These are phyloP conservation scores for Areca catechu DNA, from an alignment of 176 grass and related monocot genomes.

Conservation along the genomic window DNA sequence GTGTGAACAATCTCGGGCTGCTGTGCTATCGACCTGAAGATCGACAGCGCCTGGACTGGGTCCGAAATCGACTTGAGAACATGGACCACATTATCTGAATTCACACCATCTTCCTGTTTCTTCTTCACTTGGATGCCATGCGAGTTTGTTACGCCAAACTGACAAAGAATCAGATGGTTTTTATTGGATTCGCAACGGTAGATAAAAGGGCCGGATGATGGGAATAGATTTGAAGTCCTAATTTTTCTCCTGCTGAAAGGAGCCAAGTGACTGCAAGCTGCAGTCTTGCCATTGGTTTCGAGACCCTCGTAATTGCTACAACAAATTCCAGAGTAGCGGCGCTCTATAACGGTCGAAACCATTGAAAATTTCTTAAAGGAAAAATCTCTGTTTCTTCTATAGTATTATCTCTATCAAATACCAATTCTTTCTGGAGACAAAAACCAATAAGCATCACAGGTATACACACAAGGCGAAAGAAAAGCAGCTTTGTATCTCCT, in stretches of 20 bases:
- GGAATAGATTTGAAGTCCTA: background rate
- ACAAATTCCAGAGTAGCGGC: constrained; percentile 37
- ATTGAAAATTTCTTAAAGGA: no score
- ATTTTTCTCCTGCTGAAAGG: background rate
- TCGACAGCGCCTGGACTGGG: constrained; percentile 38
- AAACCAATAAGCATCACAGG: no score
- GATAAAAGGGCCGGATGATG: background rate
- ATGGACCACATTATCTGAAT: constrained; percentile 38
- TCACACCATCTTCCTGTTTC: background rate
- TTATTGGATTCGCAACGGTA: background rate
- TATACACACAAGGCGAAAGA: no score
- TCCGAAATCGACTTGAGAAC: constrained; percentile 39
- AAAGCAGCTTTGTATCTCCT: no score
- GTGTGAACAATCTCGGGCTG: constrained; percentile 46
- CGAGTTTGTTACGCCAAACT: constrained; percentile 2
- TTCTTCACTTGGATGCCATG: background rate
- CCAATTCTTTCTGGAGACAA: no score
- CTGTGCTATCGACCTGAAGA: constrained; percentile 44
- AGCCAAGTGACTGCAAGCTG: background rate
- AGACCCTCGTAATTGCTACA: constrained; percentile 19
- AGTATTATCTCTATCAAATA: no score
- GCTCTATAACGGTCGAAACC: constrained; percentile 19
- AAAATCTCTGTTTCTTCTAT: no score
- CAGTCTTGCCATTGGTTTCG: constrained; percentile 6
- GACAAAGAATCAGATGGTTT: constrained; percentile 3